Percentiles rank a stretch among this genome's conserved stretches.
These are phyloP conservation scores for Sphaerulina vaccinii DNA, from an alignment of 2,329 filamentous ascomycete species.

Conservation along the genomic window DNA sequence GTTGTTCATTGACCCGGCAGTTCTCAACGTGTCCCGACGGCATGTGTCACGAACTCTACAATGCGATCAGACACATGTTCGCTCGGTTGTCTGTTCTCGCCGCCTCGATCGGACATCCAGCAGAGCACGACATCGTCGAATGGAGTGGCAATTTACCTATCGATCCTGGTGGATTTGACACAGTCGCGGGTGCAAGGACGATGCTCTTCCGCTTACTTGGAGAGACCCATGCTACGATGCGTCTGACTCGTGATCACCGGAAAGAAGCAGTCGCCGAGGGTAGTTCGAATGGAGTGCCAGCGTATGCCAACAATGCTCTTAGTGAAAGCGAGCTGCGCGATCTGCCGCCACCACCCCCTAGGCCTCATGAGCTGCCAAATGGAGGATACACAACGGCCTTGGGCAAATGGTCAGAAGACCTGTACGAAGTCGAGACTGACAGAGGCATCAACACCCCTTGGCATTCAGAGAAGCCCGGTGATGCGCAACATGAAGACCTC, in stretches of 20 bases:
- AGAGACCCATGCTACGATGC: slow-evolving; percentile 4
- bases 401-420: slow-evolving; percentile 1
- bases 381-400: not conserved
- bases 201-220: slow-evolving; percentile 9
- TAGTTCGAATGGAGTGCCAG: not conserved
- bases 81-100: slow-evolving; percentile 23
- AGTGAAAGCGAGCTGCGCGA: not conserved
- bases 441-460: too few relatives aligned
- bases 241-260: not conserved
- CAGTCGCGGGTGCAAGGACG: not conserved
- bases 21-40: slow-evolving; percentile 9
- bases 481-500: not conserved
- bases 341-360: slow-evolving; percentile 3
- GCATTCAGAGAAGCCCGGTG: not conserved
- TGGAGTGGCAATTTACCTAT: not conserved
- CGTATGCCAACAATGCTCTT: slow-evolving; percentile 3
- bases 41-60: slow-evolving; percentile 9
- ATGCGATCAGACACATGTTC: slow-evolving; percentile 20
- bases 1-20: slow-evolving; percentile 20
- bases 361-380: slow-evolving; percentile 1
- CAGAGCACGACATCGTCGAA: slow-evolving; percentile 6
- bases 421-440: not conserved
- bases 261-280: not conserved
- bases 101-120: slow-evolving; percentile 18
- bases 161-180: not conserved